Evolutionary conservation across 352 stramenopile genomes (phyloP), one percentile per base, ranked within the genome.

Genomic region (Pythium periplocum): DNA sequence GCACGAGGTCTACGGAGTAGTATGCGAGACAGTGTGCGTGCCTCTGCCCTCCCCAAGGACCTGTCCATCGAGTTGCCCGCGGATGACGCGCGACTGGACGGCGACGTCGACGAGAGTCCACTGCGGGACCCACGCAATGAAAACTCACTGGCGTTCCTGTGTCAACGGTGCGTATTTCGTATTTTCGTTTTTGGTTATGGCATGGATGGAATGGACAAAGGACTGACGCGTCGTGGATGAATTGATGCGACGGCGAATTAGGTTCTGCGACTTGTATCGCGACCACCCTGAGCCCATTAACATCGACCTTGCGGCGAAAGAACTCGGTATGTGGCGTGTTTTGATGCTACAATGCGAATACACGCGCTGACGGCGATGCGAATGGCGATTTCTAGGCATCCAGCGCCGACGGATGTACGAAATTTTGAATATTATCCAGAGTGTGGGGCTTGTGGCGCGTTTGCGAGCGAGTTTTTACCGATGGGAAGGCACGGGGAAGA

Each of bases 351-450:
- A 26, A 26, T 26, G 17, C 17, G 17, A 26, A 26, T 26, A 26
- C 17, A 26, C 0, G 17, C 17, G 17, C 17, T 26, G 17, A 26
- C 17, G 17, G 17, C 17, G 17, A 26, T 26, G 17, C 17, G 17
- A 26, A 26, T 26, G 17, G 17, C 17, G 17, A 26, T 26, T 46
- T 11, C 5, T 26, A 73, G 66, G 62, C 52, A 73, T 69, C 34
- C 66, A 73, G 47, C 59, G 62, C 10, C 48, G 66, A 4, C 58
- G 66, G 9, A 66, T 73, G 62, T 69, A 73, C 37, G 66, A 73
- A 51, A 73, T 73, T 51, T 53, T 73, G n/a, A 73, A 73, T 47
- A 73, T 73, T 38, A 70, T 73, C 43, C 66, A 71, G 47, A 73
- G 66, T 51, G 66, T 73, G 46, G 66, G 66, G 4, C 55, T 73